Base-by-base conservation (phyloP, 345 rosid genomes). In the Lumnitzera racemosa region DNA sequence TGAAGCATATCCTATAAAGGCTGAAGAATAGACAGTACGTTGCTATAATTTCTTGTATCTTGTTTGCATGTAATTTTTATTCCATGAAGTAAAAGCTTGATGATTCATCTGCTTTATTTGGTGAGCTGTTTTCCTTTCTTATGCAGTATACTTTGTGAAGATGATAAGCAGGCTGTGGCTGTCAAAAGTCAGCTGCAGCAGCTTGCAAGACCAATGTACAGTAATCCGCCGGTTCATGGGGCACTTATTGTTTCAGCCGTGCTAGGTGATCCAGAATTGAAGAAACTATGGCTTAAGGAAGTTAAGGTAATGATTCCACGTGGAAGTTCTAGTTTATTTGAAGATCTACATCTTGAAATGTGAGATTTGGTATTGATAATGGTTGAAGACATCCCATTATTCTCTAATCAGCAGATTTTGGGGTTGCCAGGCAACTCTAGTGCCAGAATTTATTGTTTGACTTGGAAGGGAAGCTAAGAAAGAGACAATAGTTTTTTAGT, bases 201-300 rank as follows among this genome's bases (percentile, higher is more conserved):
- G 74, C 89, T 92, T 46, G 98, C 94, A 47, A 83, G 98, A 70
- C 96, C 96, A 61, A 87, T 89, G 98, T 92, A 92, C 82, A 92
- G 98, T 70, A 92, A 92, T 70, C 98, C 96, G 43, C 98, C 96
- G 61, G 74, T 85, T 58, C 94, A 87, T 70, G 98, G 98, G 66
- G 94, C 96, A 36, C 81, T 85, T 15, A 57, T 87, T 2, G 98
- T 92, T 58, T 82, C 96, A 41, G 85, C 81, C 57, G 81, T 92
- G 55, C 94, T 92, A 53, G 86, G 85, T 50, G 83, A 85, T 70
- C 78, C 90, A 15, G 86, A 78, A 53, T 75, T 92, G 75, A 92
- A 92, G 80, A 72, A 83, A 43, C 68, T 87, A 51, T 92, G 96
- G 98, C 90, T 89, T 13, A 78, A 84, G 78, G 96, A 89, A 77